These are phyloP conservation scores for Neurospora sp. DNA, from an alignment of 495 filamentous ascomycete species.

Conservation along the genomic window DNA sequence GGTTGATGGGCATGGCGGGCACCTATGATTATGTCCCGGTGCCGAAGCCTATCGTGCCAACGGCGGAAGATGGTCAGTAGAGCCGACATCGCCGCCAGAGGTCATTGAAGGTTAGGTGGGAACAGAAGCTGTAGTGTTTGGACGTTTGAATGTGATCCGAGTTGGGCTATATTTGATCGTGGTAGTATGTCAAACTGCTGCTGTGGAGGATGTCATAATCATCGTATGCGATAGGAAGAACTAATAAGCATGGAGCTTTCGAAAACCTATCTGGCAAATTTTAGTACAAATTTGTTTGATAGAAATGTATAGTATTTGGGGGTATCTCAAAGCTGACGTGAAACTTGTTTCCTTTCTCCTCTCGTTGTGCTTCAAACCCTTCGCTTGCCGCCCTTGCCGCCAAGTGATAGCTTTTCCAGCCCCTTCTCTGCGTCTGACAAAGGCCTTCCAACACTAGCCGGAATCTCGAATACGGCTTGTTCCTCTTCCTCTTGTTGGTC, in stretches of 20 bases:
- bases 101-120: not conserved
- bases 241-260: not conserved
- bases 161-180: not conserved
- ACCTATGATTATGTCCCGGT: conserved; percentile 34
- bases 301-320: not conserved
- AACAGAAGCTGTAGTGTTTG: not conserved
- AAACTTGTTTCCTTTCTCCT: not conserved
- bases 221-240: not conserved
- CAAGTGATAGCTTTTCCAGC: not conserved
- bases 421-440: not conserved
- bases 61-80: conserved; percentile 22
- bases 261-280: not conserved
- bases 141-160: not conserved
- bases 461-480: not conserved
- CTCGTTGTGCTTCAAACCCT: not conserved
- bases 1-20: conserved; percentile 33
- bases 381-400: not conserved
- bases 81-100: not conserved
- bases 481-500: not conserved
- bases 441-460: not conserved
- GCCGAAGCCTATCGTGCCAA: conserved; percentile 21
- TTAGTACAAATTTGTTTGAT: not conserved
- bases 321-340: not conserved
- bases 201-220: not conserved
- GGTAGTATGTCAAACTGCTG: not conserved